Conservation (phyloP, 176 grass and related monocot genomes). For the Alopecurus myosuroides region DNA sequence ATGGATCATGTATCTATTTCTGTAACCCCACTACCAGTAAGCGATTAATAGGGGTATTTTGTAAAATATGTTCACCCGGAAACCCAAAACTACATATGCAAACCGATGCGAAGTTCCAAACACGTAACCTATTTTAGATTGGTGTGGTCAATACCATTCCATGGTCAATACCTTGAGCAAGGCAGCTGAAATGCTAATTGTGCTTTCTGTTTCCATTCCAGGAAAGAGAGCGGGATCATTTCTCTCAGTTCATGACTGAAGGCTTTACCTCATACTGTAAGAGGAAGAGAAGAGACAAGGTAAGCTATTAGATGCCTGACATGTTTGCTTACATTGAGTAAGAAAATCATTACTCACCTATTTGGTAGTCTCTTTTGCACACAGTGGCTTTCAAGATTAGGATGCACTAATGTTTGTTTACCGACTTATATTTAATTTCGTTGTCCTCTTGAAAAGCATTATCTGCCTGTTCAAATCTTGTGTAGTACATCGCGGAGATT, state of each 20-base stretch:
- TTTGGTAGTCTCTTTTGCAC: constrained; percentile 13
- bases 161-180: background rate
- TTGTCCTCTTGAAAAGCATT: background rate
- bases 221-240: constrained; percentile 98
- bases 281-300: constrained; percentile 99
- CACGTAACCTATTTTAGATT: background rate
- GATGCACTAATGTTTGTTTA: background rate
- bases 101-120: background rate
- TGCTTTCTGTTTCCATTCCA: constrained; percentile 22
- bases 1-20: background rate
- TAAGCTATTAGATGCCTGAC: constrained; percentile 32
- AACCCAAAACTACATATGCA: background rate
- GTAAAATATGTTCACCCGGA: background rate
- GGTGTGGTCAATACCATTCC: background rate
- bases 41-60: constrained; percentile 1
- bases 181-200: background rate
- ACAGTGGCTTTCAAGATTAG: background rate
- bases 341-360: background rate
- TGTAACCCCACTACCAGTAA: background rate
- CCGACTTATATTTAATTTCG: background rate
- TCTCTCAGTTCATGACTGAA: constrained; percentile 96
- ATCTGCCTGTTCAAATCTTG: background rate
- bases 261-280: constrained; percentile 91
- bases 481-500: background rate
- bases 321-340: background rate